phyloP scores from a whole-genome alignment of 805 yeast species.

The Wickerhamiella brachini region DNA sequence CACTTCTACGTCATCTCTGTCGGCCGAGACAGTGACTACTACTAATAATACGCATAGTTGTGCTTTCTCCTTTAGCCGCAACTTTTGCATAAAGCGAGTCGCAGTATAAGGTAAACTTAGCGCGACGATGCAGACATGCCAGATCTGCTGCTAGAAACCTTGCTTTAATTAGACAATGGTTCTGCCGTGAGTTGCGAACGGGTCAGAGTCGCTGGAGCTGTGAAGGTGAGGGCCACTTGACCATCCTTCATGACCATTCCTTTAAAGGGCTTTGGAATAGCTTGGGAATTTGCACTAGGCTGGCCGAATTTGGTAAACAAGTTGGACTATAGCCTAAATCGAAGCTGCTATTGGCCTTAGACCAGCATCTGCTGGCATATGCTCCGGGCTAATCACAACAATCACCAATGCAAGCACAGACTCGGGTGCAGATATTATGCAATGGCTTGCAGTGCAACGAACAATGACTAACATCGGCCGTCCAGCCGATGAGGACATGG shows the following conservation, averaged over 20 bases:
- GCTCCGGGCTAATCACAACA: neutral
- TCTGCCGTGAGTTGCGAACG: too few species aligned
- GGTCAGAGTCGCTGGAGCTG: too few species aligned
- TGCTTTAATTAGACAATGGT: too few species aligned
- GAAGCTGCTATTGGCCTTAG: too few species aligned
- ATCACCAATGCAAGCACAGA: neutral
- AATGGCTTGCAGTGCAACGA: neutral
- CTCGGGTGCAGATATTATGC: neutral
- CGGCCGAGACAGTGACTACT: neutral
- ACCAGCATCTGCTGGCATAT: too few species aligned
- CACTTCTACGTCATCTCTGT: neutral
- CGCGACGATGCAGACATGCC: neutral
- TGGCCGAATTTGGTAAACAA: too few species aligned
- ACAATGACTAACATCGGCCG: neutral
- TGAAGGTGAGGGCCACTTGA: too few species aligned
- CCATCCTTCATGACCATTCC: too few species aligned
- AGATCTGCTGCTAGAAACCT: neutral
- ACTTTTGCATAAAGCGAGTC: neutral
- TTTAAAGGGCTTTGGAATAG: too few species aligned
- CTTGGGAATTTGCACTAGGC: too few species aligned
- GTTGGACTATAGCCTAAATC: too few species aligned
- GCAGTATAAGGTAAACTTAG: neutral
- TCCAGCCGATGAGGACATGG: neutral
- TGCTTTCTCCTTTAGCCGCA: neutral
- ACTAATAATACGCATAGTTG: neutral